Conservation (phyloP, 2,329 filamentous ascomycete genomes). For the Claviceps maximensis region DNA sequence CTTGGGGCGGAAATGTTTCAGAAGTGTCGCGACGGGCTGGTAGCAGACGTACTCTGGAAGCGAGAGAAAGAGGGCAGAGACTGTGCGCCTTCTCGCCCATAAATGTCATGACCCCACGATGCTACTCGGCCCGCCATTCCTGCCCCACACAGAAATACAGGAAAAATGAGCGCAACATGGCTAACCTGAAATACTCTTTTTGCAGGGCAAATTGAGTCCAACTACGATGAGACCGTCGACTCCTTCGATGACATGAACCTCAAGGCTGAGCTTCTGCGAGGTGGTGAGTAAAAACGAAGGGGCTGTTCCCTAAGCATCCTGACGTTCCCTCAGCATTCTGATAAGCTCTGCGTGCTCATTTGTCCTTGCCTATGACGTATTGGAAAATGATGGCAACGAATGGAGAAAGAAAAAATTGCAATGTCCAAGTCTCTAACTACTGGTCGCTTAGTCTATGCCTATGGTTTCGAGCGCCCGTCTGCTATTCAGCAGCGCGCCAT, state of each 20-base stretch:
- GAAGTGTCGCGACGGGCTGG: background rate
- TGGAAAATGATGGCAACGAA: background rate
- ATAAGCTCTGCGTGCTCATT: background rate
- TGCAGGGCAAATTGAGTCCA: slow-evolving; percentile 96
- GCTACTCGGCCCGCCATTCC: background rate
- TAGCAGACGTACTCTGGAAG: background rate
- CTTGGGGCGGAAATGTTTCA: background rate
- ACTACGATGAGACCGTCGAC: slow-evolving; percentile 99
- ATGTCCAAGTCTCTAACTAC: background rate
- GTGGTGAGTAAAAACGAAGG: slow-evolving; percentile 47
- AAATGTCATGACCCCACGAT: background rate
- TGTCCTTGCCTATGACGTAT: background rate
- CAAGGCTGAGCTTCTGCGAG: slow-evolving; percentile 93
- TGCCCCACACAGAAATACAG: slow-evolving; percentile 1
- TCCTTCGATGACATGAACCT: slow-evolving; percentile 98
- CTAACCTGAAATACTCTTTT: slow-evolving; percentile 12
- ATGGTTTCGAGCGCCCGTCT: slow-evolving; percentile 99
- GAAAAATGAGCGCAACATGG: background rate
- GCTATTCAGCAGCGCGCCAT: slow-evolving; percentile 99
- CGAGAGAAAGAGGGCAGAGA: background rate
- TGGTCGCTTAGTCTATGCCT: slow-evolving; percentile 63
- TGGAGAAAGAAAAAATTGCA: background rate
- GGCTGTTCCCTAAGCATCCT: too few relatives aligned
- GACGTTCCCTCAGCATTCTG: slow-evolving; percentile 4
- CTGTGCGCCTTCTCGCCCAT: background rate